phyloP scores from a whole-genome alignment of 306 rosid genomes.

The Citrullus amarus region DNA sequence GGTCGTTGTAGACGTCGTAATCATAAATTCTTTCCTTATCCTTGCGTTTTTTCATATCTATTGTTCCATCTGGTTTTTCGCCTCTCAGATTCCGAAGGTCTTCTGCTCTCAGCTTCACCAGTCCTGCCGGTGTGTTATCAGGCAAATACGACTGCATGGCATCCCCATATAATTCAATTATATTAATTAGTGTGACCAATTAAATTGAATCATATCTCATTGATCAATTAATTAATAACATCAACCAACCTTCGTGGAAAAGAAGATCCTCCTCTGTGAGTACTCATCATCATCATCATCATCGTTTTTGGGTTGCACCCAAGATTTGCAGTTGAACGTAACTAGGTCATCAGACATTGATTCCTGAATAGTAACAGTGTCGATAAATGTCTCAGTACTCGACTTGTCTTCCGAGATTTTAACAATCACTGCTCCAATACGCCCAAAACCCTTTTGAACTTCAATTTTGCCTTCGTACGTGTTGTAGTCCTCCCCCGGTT shows the following conservation, averaged over 20 bases:
- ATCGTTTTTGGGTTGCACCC: neutral
- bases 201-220: no score
- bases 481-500: neutral
- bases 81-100: slow-evolving; percentile 27
- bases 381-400: neutral
- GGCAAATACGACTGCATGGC: slow-evolving; percentile 21
- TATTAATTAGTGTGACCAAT: no score
- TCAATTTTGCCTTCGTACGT: neutral
- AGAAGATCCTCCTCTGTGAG: neutral
- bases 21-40: slow-evolving; percentile 27
- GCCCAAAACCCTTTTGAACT: neutral
- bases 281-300: no score
- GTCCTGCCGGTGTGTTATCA: slow-evolving; percentile 21
- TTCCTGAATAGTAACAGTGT: neutral
- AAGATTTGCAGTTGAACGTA: neutral
- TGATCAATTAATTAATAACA: no score
- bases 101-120: slow-evolving; percentile 23
- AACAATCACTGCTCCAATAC: neutral
- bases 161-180: no score
- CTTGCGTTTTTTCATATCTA: neutral
- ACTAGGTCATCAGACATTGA: neutral
- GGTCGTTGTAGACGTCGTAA: slow-evolving; percentile 38
- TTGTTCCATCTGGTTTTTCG: neutral
- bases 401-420: neutral
- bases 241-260: neutral